Evolutionary conservation across 768 basidiomycete species (phyloP).

Genomic region (Suillus clintonianus): DNA sequence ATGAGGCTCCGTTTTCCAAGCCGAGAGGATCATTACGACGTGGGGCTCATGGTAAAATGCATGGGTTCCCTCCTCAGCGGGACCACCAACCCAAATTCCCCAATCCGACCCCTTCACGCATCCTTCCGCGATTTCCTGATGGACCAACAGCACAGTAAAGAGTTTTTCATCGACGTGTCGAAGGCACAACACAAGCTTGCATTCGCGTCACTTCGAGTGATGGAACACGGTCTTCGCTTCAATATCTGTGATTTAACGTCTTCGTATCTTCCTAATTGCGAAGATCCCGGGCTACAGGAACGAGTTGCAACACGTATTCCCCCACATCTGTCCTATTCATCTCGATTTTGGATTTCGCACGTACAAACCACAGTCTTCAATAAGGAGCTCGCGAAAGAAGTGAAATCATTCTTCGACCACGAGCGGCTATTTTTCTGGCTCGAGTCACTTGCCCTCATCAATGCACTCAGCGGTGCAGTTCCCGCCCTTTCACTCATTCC

Average conservation of each 20-base stretch:
- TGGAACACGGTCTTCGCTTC: slow-evolving; percentile 13
- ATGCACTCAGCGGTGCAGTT: neutral
- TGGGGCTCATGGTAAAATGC: neutral
- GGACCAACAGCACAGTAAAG: slow-evolving; percentile 10
- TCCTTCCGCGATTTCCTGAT: slow-evolving; percentile 21
- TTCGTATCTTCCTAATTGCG: no score
- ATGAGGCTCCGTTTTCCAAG: neutral
- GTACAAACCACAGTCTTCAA: neutral
- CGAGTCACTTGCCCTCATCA: neutral
- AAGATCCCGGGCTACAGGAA: no score
- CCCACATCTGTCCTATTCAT: slow-evolving; percentile 8
- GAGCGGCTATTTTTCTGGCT: slow-evolving; percentile 11
- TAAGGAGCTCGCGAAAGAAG: neutral
- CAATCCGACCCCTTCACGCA: no score
- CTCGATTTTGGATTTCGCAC: slow-evolving; percentile 13
- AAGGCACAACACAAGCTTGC: slow-evolving; percentile 19
- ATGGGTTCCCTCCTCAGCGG: slow-evolving; percentile 11
- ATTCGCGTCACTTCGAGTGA: slow-evolving; percentile 21
- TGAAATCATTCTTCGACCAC: neutral
- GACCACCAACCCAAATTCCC: neutral
- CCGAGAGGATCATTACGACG: no score
- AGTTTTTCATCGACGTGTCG: slow-evolving; percentile 14
- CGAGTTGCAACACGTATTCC: neutral
- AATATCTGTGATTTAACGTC: no score
- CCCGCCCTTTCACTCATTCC: neutral